Base-by-base conservation (phyloP, 139 green algal species). In the Volvox africanus region DNA sequence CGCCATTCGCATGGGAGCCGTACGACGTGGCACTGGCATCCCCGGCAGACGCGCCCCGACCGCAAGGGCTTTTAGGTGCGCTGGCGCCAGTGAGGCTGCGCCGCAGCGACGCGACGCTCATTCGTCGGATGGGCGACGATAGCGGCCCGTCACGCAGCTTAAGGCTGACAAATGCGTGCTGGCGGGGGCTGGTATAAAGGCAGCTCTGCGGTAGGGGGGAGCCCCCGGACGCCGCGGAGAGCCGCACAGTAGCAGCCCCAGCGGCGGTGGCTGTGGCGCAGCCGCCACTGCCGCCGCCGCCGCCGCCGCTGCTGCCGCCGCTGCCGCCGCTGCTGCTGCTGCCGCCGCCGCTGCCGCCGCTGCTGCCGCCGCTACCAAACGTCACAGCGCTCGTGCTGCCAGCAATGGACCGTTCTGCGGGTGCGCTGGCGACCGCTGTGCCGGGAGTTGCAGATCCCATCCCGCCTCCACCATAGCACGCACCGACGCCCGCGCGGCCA, bases 71-170 rank as follows among this genome's bases (percentile, higher is more conserved):
- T 9, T 32, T 61, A 61, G 81, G 81, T 32, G 81, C 81, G 62
- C 82, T 88, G 82, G 82, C 62, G 65, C 65, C 82, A 0, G 12
- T 24, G 21, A 88, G 82, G 33, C 82, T 88, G 5, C 33, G 62
- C 1, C 62, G 82, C 65, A 88, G 82, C 12, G 82, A 71, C 2
- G 82, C 82, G 3, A 67, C 65, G 82, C 82, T 88, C 30, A 87
- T 18, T 22, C 82, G 61, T 1, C 82, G 62, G n/a, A 79, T 35
- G 24, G 65, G 62, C 19, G 62, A 33, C 9, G 62, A 88, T 24
- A 79, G 62, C 33, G 62, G 81, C 1, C 20, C 16, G n/a, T 87
- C 50, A 2, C 81, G 61, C 18, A 88, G 33, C 33, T 88, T 88
- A 28, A 88, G 82, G 32, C 82, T 88, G 1, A 88, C 62, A 32